Evolutionary conservation across 2,329 filamentous ascomycete species (phyloP).

Genomic region (Coniochaeta sp.): DNA sequence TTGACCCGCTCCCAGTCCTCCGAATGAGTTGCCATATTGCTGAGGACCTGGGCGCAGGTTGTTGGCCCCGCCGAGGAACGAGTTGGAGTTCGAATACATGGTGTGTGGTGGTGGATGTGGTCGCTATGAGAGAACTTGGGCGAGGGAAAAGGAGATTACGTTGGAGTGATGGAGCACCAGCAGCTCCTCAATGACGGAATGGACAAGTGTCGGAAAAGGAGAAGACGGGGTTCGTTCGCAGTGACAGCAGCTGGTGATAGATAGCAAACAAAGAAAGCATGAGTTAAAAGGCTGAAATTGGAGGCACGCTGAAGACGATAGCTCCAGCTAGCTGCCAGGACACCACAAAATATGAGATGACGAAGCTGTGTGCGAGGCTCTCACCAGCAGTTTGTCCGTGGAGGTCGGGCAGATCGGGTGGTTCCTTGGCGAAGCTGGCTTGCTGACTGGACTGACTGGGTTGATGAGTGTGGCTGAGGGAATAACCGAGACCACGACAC

Average conservation of each 20-base stretch:
- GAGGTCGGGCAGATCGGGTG: not conserved
- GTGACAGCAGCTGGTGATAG: not conserved
- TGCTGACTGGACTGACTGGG: not conserved
- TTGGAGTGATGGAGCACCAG: not conserved
- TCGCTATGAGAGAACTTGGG: not conserved
- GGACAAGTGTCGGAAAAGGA: not conserved
- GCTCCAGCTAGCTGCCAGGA: not conserved
- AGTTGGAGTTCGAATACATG: slow-evolving; percentile 90
- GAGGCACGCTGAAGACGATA: not conserved
- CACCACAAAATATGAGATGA: not conserved
- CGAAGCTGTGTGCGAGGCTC: slow-evolving; percentile 2
- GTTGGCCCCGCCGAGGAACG: slow-evolving; percentile 73
- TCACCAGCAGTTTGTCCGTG: not conserved
- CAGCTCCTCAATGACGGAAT: slow-evolving; percentile 1
- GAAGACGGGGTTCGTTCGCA: not conserved
- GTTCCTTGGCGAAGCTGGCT: not conserved
- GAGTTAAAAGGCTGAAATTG: not conserved
- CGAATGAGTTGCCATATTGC: slow-evolving; percentile 48
- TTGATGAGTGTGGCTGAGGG: not conserved
- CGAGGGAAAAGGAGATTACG: not conserved
- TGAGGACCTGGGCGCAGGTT: slow-evolving; percentile 63
- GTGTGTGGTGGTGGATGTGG: not conserved
- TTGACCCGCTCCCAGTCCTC: slow-evolving; percentile 31
- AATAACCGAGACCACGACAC: not conserved
- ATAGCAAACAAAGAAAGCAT: not conserved